phyloP scores from a whole-genome alignment of 2,329 filamentous ascomycete genomes.

The Hypoxylon sp. region DNA sequence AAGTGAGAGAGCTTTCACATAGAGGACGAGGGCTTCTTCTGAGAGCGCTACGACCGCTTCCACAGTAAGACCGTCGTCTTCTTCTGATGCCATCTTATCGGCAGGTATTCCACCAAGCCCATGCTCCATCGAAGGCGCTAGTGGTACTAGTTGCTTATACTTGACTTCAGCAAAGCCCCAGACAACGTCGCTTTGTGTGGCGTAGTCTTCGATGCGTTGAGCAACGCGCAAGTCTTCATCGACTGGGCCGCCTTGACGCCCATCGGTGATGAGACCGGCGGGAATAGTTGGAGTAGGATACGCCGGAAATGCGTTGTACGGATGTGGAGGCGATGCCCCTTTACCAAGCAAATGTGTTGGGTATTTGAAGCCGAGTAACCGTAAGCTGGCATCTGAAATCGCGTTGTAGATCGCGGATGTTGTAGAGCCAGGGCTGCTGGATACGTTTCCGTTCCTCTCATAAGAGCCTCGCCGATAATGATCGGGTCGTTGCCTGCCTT shows the following conservation, averaged over 20 bases:
- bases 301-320: conserved; percentile 85
- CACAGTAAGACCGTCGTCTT: conserved; percentile 83
- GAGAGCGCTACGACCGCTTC: conserved; percentile 90
- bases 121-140: conserved; percentile 83
- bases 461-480: conserved; percentile 86
- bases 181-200: conserved; percentile 93
- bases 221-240: conserved; percentile 87
- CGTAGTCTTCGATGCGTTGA: conserved; percentile 89
- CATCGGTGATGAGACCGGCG: conserved; percentile 76
- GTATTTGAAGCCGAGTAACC: conserved; percentile 79
- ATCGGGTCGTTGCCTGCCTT: conserved; percentile 74
- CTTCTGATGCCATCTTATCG: conserved; percentile 69
- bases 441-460: conserved; percentile 73
- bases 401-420: conserved; percentile 96
- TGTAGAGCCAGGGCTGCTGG: conserved; percentile 78
- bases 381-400: conserved; percentile 88
- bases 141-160: conserved; percentile 94
- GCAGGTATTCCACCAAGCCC: conserved; percentile 74
- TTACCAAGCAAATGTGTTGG: conserved; percentile 73
- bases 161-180: conserved; percentile 99
- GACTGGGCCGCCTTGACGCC: conserved; percentile 70
- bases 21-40: conserved; percentile 94
- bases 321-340: conserved; percentile 78
- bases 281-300: conserved; percentile 79
- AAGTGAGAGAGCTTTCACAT: conserved; percentile 92